Evolutionary conservation across 2,329 filamentous ascomycete species (phyloP).

Genomic region (Colletotrichum echinochloae): DNA sequence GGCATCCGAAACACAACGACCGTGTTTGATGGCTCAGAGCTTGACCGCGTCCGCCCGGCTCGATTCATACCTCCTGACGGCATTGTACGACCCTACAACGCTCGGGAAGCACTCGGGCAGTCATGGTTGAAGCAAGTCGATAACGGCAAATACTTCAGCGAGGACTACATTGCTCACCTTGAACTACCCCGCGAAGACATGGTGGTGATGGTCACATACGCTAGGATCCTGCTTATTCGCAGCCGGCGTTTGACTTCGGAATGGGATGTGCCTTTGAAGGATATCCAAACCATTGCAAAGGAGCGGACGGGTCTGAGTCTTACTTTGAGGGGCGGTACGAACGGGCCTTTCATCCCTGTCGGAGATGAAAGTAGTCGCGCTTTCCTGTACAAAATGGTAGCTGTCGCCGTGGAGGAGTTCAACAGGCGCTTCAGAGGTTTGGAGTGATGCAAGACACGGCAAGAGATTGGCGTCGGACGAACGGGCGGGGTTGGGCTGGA

Average conservation of each 20-base stretch:
- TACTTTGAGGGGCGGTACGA: conserved; percentile 87
- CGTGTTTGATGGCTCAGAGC: conserved; percentile 93
- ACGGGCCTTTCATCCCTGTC: conserved; percentile 94
- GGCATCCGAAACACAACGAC: conserved; percentile 99
- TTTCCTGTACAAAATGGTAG: conserved; percentile 75
- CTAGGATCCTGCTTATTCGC: conserved; percentile 89
- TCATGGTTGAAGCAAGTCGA: conserved; percentile 99
- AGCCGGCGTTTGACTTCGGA: conserved; percentile 87
- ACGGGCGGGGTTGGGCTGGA: not conserved
- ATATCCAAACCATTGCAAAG: conserved; percentile 96
- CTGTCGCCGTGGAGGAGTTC: conserved; percentile 75
- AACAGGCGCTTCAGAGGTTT: conserved; percentile 69
- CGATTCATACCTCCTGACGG: conserved; percentile 94
- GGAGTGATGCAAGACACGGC: conserved; percentile 45
- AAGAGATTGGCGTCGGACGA: not conserved
- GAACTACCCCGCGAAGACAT: conserved; percentile 91
- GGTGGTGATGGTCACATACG: conserved; percentile 89
- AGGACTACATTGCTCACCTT: conserved; percentile 95
- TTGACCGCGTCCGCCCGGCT: conserved; percentile 93
- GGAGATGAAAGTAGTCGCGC: conserved; percentile 82
- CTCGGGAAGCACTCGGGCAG: conserved; percentile 94
- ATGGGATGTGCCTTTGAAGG: conserved; percentile 96
- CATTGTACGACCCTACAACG: conserved; percentile 92
- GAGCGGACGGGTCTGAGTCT: conserved; percentile 95
- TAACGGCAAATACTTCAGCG: conserved; percentile 97